Conservation (phyloP, 2,329 filamentous ascomycete species). For the Sarocladiaceae sp. region DNA sequence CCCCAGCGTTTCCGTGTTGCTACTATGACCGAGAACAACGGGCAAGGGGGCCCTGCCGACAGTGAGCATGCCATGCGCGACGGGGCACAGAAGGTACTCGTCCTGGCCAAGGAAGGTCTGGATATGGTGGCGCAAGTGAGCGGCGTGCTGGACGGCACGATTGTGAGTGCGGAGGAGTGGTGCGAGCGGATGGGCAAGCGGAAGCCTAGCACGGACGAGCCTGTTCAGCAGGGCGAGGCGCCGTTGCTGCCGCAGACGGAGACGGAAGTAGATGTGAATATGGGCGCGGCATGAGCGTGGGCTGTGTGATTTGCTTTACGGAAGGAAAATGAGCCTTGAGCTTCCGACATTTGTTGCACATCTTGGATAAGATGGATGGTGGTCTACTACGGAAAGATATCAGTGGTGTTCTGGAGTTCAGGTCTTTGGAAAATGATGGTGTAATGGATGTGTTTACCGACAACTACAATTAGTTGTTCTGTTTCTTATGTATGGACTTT, state of each 20-base stretch:
- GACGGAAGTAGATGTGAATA: slow-evolving; percentile 21
- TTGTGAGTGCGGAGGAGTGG: slow-evolving; percentile 88
- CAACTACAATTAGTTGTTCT: too few species aligned
- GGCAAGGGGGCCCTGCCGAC: slow-evolving; percentile 18
- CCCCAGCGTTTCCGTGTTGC: slow-evolving; percentile 77
- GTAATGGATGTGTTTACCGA: too few species aligned
- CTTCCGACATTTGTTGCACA: too few species aligned
- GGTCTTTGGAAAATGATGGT: too few species aligned
- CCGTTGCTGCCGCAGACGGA: slow-evolving; percentile 20
- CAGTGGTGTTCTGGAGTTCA: too few species aligned
- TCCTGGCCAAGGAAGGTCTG: slow-evolving; percentile 82
- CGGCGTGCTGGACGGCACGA: slow-evolving; percentile 79
- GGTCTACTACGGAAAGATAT: too few species aligned
- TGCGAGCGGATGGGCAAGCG: slow-evolving; percentile 63
- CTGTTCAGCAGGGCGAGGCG: slow-evolving; percentile 16
- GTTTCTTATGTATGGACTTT: too few species aligned
- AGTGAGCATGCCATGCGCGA: slow-evolving; percentile 36
- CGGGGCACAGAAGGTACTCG: slow-evolving; percentile 69
- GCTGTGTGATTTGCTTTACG: too few species aligned
- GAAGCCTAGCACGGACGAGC: slow-evolving; percentile 1
- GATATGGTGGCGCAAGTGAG: slow-evolving; percentile 94
- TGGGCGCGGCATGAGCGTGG: slow-evolving; percentile 11
- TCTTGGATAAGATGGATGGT: too few species aligned
- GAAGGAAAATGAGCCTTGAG: too few species aligned
- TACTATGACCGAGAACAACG: slow-evolving; percentile 36